Base-by-base conservation (phyloP, 306 rosid species). In the Citrullus amarus region DNA sequence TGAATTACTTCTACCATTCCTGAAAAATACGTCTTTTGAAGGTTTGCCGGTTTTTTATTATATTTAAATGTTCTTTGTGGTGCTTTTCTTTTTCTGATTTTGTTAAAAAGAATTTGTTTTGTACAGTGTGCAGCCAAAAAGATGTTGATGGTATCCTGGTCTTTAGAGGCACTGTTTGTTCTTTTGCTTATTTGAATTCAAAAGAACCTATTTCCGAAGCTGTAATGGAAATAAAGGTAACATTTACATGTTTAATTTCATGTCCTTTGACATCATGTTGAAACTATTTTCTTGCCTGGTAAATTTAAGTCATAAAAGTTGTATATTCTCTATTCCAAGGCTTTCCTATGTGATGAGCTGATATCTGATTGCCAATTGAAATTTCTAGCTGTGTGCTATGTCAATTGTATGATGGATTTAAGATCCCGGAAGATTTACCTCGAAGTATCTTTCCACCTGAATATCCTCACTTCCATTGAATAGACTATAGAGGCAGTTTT, bases 141-240 rank as follows among this genome's bases (percentile, higher is more conserved):
- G 91, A 88, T 50, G 88, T 88, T 54, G 81, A 80, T 68, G 98
- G 97, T 73, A 72, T 91, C 83, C 83, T 92, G 82, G 83, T 83
- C 71, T 85, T 91, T 36, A 83, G 92, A 39, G 97, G 98, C 48
- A 85, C 85, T 0, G 81, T 95, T 59, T 91, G 97, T 86, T 95
- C 97, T 74, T 90, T 88, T 86, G 97, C 97, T 36, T 92, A 88
- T 81, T 79, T 91, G 82, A 89, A 88, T 83, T 79, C 89, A 12
- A 91, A 88, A 84, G 98, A 92, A 85, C 88, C 97, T 75, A 78
- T 86, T 79, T 89, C 90, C 80, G 91, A 89, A 84, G 98, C 93
- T 44, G 71, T 92, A 80, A 69, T 82, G 55, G 92, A 95, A 78
- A 82, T 95, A 80, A 95, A 92, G 97, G 97, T 91, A 87, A 75